Percentiles rank a stretch among this genome's conserved stretches.
phyloP scores from a whole-genome alignment of 305 asterid genomes.

The Withania somnifera region DNA sequence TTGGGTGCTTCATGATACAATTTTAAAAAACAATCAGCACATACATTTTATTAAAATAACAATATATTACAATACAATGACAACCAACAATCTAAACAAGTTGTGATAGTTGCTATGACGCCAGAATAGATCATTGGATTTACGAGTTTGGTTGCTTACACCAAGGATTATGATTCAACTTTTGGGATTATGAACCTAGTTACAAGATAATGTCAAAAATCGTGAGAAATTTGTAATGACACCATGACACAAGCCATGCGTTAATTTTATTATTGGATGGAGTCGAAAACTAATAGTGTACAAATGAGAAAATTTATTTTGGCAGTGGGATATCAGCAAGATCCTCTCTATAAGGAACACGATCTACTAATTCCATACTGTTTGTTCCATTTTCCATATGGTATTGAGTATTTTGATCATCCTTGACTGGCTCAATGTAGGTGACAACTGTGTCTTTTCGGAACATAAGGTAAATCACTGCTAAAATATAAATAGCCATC shows the following conservation, averaged over 20 bases:
- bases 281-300: background rate
- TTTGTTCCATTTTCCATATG: conserved; percentile 37
- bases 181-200: background rate
- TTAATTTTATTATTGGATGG: background rate
- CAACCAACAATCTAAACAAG: background rate
- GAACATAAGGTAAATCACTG: conserved; percentile 60
- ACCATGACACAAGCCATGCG: background rate
- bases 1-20: background rate
- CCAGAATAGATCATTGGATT: background rate
- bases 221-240: background rate
- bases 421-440: conserved; percentile 36
- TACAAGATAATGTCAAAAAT: background rate
- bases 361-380: conserved; percentile 6
- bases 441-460: conserved; percentile 58
- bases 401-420: too few species aligned
- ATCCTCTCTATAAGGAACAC: conserved; percentile 54
- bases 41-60: background rate
- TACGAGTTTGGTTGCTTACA: background rate
- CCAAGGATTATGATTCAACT: background rate
- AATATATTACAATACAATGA: background rate
- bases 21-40: background rate
- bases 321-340: conserved; percentile 54
- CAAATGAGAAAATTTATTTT: background rate
- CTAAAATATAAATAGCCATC: conserved; percentile 46
- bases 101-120: background rate